Conservation (phyloP, 179 eudicot genomes). For the Corrigiola litoralis region DNA sequence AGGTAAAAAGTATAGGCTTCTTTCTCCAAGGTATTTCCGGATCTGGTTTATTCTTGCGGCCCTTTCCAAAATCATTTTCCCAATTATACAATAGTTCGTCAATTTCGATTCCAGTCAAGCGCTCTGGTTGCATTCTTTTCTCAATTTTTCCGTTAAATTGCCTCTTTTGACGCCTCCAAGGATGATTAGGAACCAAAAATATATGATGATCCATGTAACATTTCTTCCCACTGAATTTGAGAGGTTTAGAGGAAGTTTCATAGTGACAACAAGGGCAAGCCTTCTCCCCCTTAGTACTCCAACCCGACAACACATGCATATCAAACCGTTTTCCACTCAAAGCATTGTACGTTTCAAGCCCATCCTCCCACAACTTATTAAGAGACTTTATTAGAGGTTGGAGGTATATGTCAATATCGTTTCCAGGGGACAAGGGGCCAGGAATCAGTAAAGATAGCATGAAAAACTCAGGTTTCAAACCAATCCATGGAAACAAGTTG, state of each 20-base stretch:
- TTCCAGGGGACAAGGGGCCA: slow-evolving; percentile 15
- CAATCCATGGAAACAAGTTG: slow-evolving; percentile 23
- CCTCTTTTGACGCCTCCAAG: slow-evolving; percentile 2
- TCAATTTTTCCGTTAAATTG: slow-evolving; percentile 6
- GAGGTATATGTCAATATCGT: slow-evolving; percentile 14
- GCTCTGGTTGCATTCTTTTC: neutral
- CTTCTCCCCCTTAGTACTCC: slow-evolving; percentile 12
- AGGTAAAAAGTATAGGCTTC: neutral
- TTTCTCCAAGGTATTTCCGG: neutral
- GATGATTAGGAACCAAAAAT: slow-evolving; percentile 8
- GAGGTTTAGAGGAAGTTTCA: neutral
- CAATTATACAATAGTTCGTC: neutral
- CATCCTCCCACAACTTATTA: slow-evolving; percentile 5
- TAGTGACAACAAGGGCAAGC: slow-evolving; percentile 8
- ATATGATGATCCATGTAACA: slow-evolving; percentile 11
- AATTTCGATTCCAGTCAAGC: neutral
- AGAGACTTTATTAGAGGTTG: slow-evolving; percentile 16
- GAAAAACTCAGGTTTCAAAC: slow-evolving; percentile 6
- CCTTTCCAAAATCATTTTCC: neutral
- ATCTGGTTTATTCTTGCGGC: neutral
- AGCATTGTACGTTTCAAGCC: slow-evolving; percentile 14
- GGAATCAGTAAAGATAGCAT: slow-evolving; percentile 16
- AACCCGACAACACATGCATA: slow-evolving; percentile 18
- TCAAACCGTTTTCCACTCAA: neutral
- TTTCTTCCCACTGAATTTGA: slow-evolving; percentile 9